Base-by-base conservation (phyloP, 2,329 filamentous ascomycete species). In the Dryadomyces quercus-mongolicae region DNA sequence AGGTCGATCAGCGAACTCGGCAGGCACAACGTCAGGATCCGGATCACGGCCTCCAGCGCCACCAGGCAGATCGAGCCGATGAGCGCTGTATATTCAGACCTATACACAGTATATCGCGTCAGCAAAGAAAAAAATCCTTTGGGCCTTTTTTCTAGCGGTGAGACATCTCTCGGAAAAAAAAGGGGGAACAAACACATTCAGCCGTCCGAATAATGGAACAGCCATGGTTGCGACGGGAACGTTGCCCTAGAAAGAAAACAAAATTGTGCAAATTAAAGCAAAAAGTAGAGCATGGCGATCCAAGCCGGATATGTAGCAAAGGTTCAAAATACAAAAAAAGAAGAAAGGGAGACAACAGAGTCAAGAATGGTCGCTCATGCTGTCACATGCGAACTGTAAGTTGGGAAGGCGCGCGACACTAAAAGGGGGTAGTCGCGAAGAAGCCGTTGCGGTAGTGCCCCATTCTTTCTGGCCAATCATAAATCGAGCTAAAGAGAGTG, bases 21-120 rank as follows among this genome's bases (percentile, higher is more conserved):
- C 45, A 98, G 78, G 40, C 88, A 88, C 58, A 96, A 79, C 1
- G 93, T 97, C 58, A 95, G 80, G 56, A 95, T 74, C 62, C 92
- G 84, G 62, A 95, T 85, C 57, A 95, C 64, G 55, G 84, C 83
- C 69, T 98, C 93, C 60, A 95, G 76, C 49, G 82, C 77, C 56
- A 97, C 84, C 42, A 98, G 79, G 52, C 88, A 64, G 63, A 97
- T 86, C 8, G 92, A 97, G 54, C 84, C 82, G 49, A 93, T 70
- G 46, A 98, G 80, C 43, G 91, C 89, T 59, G 94, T 71, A 71
- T 97, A 97, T 72, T 98, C 91, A 69, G 78, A 78, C 68, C 86
- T 90, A 60, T 22, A 18, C 21, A 8, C 16, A 4, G n/a, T 16
- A 10, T 5, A 10, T 5, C 3, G 2, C 16, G 47, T 49, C 18